Evolutionary conservation across 768 basidiomycete species (phyloP).

Genomic region (Rhizopogon salebrosus): DNA sequence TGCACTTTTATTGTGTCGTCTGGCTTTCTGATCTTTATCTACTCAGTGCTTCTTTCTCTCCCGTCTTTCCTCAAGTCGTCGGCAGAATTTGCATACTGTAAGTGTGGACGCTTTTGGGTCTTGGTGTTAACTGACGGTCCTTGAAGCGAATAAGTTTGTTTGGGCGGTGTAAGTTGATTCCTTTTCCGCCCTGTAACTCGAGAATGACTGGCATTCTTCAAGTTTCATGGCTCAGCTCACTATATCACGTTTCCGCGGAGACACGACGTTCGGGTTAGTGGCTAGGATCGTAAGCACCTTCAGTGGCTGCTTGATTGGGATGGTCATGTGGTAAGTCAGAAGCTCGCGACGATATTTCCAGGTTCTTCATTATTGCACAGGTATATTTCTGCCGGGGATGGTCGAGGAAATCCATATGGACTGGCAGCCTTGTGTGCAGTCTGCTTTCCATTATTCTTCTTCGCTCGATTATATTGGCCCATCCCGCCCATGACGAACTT

Average conservation of each 20-base stretch:
- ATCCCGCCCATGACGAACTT: slow-evolving; percentile 68
- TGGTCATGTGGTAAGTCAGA: slow-evolving; percentile 55
- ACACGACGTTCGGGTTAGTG: slow-evolving; percentile 64
- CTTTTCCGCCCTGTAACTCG: not conserved
- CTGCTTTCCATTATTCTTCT: slow-evolving; percentile 70
- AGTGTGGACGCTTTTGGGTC: slow-evolving; percentile 16
- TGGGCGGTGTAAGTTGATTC: slow-evolving; percentile 60
- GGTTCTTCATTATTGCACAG: slow-evolving; percentile 24
- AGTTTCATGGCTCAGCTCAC: slow-evolving; percentile 78
- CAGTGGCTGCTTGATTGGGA: slow-evolving; percentile 56
- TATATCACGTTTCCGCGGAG: slow-evolving; percentile 65
- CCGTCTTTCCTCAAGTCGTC: slow-evolving; percentile 54
- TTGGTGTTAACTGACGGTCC: slow-evolving; percentile 2
- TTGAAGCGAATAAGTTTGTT: slow-evolving; percentile 53
- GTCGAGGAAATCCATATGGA: slow-evolving; percentile 60
- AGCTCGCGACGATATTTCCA: not conserved
- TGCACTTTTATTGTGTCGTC: not conserved
- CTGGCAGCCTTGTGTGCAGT: slow-evolving; percentile 64
- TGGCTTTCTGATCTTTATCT: not conserved
- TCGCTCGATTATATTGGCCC: slow-evolving; percentile 68
- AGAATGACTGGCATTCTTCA: not conserved
- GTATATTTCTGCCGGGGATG: slow-evolving; percentile 66
- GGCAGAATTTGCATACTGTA: slow-evolving; percentile 55
- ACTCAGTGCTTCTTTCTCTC: slow-evolving; percentile 49
- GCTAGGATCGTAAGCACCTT: slow-evolving; percentile 62